Conservation (phyloP, 1,139 yeast species). For the Protomyces inundatus region DNA sequence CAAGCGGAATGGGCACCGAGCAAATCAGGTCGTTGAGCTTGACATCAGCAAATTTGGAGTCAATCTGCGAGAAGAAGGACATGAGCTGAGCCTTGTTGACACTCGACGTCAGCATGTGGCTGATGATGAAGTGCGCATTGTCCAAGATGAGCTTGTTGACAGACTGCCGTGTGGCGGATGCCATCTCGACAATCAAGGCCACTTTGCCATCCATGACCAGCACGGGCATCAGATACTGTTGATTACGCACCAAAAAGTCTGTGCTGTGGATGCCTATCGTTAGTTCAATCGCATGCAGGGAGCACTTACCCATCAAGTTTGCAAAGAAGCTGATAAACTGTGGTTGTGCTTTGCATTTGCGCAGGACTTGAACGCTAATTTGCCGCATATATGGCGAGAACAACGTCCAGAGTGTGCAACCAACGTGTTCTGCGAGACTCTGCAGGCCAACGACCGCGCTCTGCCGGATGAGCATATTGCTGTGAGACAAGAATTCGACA, state of each 20-base stretch:
- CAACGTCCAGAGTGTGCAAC: conserved; percentile 39
- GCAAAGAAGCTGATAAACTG: conserved; percentile 39
- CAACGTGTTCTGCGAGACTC: background rate
- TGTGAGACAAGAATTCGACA: conserved; percentile 56
- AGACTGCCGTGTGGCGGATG: conserved; percentile 38
- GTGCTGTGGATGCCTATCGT: conserved; percentile 59
- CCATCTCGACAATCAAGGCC: conserved; percentile 58
- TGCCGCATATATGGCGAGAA: conserved; percentile 38
- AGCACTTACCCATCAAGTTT: conserved; percentile 53
- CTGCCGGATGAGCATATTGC: conserved; percentile 56
- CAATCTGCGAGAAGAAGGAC: conserved; percentile 49
- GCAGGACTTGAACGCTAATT: conserved; percentile 65
- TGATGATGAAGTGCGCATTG: conserved; percentile 45
- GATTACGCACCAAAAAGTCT: conserved; percentile 63
- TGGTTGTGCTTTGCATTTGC: conserved; percentile 66
- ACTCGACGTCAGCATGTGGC: conserved; percentile 45
- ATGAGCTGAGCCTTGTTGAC: conserved; percentile 50
- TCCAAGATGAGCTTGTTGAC: conserved; percentile 36
- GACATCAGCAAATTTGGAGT: conserved; percentile 44
- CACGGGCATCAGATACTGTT: conserved; percentile 70
- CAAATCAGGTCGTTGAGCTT: conserved; percentile 47
- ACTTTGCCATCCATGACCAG: conserved; percentile 59
- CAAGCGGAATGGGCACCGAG: conserved; percentile 35
- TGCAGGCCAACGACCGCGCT: conserved; percentile 43
- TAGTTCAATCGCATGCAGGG: conserved; percentile 58